Percentiles rank a stretch among this genome's conserved stretches.
These are phyloP conservation scores for Cryptosporidium meleagridis DNA, from an alignment of 169 alveolate genomes.

Conservation along the genomic window DNA sequence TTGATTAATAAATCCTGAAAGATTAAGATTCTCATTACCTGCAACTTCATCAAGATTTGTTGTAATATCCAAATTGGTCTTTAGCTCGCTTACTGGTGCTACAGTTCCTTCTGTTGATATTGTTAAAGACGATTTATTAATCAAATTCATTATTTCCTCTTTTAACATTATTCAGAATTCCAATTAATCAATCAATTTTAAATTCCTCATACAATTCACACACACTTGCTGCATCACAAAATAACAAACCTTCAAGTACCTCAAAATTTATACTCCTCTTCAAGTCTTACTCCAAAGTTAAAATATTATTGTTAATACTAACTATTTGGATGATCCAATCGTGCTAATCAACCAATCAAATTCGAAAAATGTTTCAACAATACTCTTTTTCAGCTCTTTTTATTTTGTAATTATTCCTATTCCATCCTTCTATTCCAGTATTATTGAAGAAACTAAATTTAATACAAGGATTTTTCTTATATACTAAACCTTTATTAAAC, in stretches of 20 bases:
- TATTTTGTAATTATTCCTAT: neutral
- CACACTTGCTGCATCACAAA: neutral
- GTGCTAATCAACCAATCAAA: neutral
- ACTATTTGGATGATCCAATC: neutral
- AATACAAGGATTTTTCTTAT: neutral
- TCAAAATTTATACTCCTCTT: neutral
- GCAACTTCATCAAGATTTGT: constrained; percentile 8
- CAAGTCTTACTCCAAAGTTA: neutral
- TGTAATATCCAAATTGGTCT: constrained; percentile 11
- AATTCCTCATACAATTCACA: neutral
- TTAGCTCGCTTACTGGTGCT: neutral
- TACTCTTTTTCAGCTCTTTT: neutral
- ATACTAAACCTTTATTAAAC: neutral
- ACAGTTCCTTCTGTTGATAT: constrained; percentile 7
- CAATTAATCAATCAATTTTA: neutral
- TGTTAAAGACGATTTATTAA: constrained; percentile 11
- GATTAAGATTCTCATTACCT: constrained; percentile 17
- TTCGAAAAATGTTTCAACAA: neutral
- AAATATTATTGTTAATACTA: neutral
- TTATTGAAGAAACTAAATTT: neutral
- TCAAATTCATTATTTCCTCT: constrained; percentile 9
- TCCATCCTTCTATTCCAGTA: neutral
- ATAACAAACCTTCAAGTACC: neutral
- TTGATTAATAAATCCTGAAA: constrained; percentile 10
- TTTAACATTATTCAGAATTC: neutral